Evolutionary conservation across 805 yeast species (phyloP).

Genomic region (Hanseniaspora thailandica): DNA sequence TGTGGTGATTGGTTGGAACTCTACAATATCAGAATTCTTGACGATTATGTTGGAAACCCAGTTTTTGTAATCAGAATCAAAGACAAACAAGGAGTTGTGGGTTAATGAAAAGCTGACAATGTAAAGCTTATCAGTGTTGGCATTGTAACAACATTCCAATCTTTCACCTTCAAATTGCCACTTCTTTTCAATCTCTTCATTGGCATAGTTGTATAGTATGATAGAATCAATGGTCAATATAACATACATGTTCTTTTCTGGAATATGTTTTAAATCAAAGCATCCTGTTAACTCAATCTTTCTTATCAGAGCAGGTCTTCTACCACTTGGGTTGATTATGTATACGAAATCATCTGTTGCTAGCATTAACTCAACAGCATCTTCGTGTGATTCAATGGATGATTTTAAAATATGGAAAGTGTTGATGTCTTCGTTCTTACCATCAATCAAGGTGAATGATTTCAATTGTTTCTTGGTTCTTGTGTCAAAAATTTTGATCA

Average conservation of each 20-base stretch:
- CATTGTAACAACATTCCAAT: conserved; percentile 16
- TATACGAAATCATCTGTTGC: conserved; percentile 37
- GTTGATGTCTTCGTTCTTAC: conserved; percentile 25
- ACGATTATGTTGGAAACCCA: conserved; percentile 27
- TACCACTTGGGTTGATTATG: conserved; percentile 48
- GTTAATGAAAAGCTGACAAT: conserved; percentile 20
- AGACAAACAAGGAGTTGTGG: conserved; percentile 21
- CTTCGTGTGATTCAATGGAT: conserved; percentile 10
- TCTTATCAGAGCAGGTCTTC: conserved; percentile 25
- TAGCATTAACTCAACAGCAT: conserved; percentile 22
- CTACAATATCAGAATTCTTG: conserved; percentile 23
- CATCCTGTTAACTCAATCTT: conserved; percentile 21
- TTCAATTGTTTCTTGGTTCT: conserved; percentile 28
- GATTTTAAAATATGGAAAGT: conserved; percentile 23
- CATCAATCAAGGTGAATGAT: conserved; percentile 28
- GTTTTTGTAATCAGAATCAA: conserved; percentile 28
- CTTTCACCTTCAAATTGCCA: conserved; percentile 22
- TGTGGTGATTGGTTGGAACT: conserved; percentile 18
- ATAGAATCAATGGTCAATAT: conserved; percentile 19
- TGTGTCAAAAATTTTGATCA: conserved; percentile 27
- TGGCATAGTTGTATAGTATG: conserved; percentile 3
- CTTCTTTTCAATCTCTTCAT: conserved; percentile 17
- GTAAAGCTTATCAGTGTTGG: conserved; percentile 14
- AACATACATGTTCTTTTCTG: conserved; percentile 19
- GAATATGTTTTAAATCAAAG: conserved; percentile 17